A percentile compares a stretch with the other conserved stretches of the same genome.
These are phyloP conservation scores for Cyberlindnera mrakii DNA, from an alignment of 805 yeast genomes.

Conservation along the genomic window DNA sequence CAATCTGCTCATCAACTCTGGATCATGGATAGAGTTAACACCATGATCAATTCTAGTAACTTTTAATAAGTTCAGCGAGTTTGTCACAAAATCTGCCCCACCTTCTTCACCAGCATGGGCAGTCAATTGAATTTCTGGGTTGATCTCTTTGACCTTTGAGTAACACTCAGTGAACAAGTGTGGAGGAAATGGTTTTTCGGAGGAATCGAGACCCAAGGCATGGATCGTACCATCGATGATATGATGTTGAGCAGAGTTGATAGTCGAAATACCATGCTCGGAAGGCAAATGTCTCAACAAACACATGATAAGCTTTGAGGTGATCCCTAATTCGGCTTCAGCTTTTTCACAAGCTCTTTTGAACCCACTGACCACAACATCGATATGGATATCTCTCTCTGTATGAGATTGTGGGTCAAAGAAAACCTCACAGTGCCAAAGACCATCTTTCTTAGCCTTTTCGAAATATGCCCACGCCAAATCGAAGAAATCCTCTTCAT, in stretches of 20 bases:
- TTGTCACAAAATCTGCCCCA: slow-evolving; percentile 58
- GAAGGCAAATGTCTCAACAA: slow-evolving; percentile 70
- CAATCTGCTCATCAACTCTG: slow-evolving; percentile 47
- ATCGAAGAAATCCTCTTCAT: slow-evolving; percentile 69
- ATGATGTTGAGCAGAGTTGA: slow-evolving; percentile 45
- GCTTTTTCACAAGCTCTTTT: slow-evolving; percentile 64
- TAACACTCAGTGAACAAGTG: slow-evolving; percentile 62
- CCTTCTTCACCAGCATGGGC: slow-evolving; percentile 94
- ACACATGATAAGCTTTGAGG: slow-evolving; percentile 77
- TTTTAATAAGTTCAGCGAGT: slow-evolving; percentile 51
- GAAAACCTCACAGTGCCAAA: slow-evolving; percentile 68
- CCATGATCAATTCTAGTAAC: slow-evolving; percentile 81
- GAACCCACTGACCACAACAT: slow-evolving; percentile 59
- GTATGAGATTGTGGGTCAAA: slow-evolving; percentile 85
- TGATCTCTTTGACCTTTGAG: slow-evolving; percentile 36
- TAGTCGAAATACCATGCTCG: slow-evolving; percentile 48
- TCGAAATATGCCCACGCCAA: slow-evolving; percentile 69
- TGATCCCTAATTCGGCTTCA: slow-evolving; percentile 48
- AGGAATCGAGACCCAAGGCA: slow-evolving; percentile 79
- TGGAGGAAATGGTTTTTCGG: slow-evolving; percentile 78
- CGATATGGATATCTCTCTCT: slow-evolving; percentile 55
- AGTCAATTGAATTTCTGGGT: slow-evolving; percentile 55
- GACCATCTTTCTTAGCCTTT: slow-evolving; percentile 52
- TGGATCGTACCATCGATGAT: slow-evolving; percentile 54
- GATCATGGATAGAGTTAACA: slow-evolving; percentile 54